phyloP scores from a whole-genome alignment of 306 rosid genomes.

The Ceratonia siliqua region DNA sequence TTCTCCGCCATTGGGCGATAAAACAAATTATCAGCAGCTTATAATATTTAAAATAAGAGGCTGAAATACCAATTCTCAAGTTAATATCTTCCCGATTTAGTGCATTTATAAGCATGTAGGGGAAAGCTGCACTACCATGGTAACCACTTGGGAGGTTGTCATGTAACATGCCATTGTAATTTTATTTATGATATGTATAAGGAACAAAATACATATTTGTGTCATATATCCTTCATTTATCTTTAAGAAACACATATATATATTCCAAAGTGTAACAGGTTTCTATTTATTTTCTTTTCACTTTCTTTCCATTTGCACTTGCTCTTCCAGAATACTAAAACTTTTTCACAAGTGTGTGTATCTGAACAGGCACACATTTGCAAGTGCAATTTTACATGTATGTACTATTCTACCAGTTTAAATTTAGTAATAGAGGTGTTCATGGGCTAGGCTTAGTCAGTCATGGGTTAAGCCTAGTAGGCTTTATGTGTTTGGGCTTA shows the following conservation, averaged over 20 bases:
- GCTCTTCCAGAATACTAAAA: no score
- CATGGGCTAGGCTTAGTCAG: no score
- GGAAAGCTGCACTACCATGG: not conserved
- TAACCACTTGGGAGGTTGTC: not conserved
- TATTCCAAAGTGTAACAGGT: not conserved
- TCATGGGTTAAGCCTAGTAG: no score
- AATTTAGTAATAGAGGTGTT: no score
- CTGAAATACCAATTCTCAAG: not conserved
- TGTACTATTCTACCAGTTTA: not conserved
- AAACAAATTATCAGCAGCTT: not conserved
- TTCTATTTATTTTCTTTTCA: not conserved
- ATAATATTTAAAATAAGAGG: not conserved
- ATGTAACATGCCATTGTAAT: not conserved
- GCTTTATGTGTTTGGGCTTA: no score
- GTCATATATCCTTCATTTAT: not conserved
- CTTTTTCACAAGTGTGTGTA: not conserved
- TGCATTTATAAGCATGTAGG: not conserved
- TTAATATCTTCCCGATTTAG: not conserved
- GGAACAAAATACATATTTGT: not conserved
- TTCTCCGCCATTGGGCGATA: not conserved
- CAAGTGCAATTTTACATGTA: not conserved
- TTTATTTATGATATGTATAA: not conserved
- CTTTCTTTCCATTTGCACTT: not conserved
- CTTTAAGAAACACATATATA: not conserved
- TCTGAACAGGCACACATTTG: not conserved